phyloP scores from a whole-genome alignment of 805 yeast species.

The Pichia manshurica region DNA sequence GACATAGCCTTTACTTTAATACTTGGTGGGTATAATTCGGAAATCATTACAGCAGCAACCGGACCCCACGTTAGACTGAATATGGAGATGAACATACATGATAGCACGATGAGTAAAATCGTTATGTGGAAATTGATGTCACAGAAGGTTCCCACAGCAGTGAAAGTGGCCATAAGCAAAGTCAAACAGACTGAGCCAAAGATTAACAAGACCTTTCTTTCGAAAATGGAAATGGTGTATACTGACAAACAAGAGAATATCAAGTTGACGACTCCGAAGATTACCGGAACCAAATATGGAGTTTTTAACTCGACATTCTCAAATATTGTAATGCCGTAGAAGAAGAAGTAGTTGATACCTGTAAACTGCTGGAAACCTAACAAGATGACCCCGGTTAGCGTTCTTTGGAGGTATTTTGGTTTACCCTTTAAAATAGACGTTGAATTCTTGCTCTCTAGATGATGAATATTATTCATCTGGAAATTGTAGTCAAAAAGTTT shows the following conservation, averaged over 20 bases:
- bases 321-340: slow-evolving; percentile 59
- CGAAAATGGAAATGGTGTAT: slow-evolving; percentile 41
- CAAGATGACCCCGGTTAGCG: slow-evolving; percentile 27
- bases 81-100: slow-evolving; percentile 50
- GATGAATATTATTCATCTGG: neutral
- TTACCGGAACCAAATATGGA: slow-evolving; percentile 50
- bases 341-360: slow-evolving; percentile 65
- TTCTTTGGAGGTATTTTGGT: slow-evolving; percentile 27
- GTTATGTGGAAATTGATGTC: slow-evolving; percentile 36
- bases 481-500: slow-evolving; percentile 17
- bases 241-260: slow-evolving; percentile 45
- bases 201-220: slow-evolving; percentile 42
- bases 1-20: slow-evolving; percentile 49
- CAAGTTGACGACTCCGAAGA: slow-evolving; percentile 51
- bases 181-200: slow-evolving; percentile 46
- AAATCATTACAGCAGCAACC: slow-evolving; percentile 55
- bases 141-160: slow-evolving; percentile 48
- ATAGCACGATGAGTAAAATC: slow-evolving; percentile 51
- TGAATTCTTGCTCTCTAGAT: neutral
- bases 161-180: slow-evolving; percentile 48
- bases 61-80: slow-evolving; percentile 78
- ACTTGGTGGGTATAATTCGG: slow-evolving; percentile 60
- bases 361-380: slow-evolving; percentile 43
- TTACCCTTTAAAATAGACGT: slow-evolving; percentile 24
- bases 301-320: slow-evolving; percentile 44